Evolutionary conservation across 768 basidiomycete genomes (phyloP).

Genomic region (Phallus indusiatus): DNA sequence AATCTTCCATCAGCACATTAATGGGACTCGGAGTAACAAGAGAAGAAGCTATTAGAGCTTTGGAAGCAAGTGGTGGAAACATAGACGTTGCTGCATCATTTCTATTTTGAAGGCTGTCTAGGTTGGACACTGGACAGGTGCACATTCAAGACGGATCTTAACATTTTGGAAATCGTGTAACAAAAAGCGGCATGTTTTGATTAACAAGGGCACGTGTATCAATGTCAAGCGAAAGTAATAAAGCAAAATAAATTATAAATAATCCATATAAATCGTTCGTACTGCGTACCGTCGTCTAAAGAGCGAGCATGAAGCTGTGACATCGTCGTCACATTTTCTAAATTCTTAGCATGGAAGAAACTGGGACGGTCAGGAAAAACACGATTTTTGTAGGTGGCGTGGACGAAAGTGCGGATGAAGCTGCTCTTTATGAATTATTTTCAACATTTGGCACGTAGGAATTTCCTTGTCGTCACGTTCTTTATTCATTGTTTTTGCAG

Average conservation of each 20-base stretch:
- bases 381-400: slow-evolving; percentile 81
- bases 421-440: slow-evolving; percentile 67
- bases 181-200: too few species aligned
- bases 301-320: too few species aligned
- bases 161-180: too few species aligned
- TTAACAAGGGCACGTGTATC: too few species aligned
- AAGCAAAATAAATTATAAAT: too few species aligned
- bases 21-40: slow-evolving; percentile 71
- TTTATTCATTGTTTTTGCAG: slow-evolving; percentile 29
- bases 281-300: too few species aligned
- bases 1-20: slow-evolving; percentile 51
- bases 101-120: slow-evolving; percentile 65
- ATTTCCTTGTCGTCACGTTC: slow-evolving; percentile 5
- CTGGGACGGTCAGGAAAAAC: slow-evolving; percentile 71
- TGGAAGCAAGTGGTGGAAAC: slow-evolving; percentile 79
- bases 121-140: too few species aligned
- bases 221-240: too few species aligned
- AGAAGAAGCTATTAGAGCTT: slow-evolving; percentile 64
- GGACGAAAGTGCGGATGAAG: slow-evolving; percentile 76
- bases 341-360: slow-evolving; percentile 57
- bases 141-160: too few species aligned
- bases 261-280: too few species aligned
- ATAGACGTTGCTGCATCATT: slow-evolving; percentile 83
- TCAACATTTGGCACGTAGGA: slow-evolving; percentile 68
- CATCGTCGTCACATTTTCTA: neutral